Base-by-base conservation (phyloP, 2,329 filamentous ascomycete species). In the Sporothrix pallida region DNA sequence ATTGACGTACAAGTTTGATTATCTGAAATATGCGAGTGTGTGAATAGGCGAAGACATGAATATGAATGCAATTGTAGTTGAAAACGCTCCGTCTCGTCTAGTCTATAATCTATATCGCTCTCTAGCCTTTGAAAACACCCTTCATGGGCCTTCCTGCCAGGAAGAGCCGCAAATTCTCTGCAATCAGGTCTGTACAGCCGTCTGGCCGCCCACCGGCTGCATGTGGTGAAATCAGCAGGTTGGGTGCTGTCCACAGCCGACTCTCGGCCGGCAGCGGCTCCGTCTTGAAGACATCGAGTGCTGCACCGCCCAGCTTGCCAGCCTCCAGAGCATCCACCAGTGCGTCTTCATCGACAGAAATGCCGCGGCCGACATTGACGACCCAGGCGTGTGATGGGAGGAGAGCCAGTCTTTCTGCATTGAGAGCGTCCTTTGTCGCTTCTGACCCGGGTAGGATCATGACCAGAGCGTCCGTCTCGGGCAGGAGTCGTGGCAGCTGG, bases 341-440 rank as follows among this genome's bases (percentile, higher is more conserved):
- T 13, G 60, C 60, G 3, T 44, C 37, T 17, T 63, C 60, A 6
- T 62, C 58, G 15, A 62, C 58, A 17, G 58, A 62, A 17, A 62
- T 62, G 15, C 58, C 58, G 15, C 58, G 58, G 31, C 58, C 58
- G 31, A 62, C 58, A 17, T 62, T 62, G 58, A 62, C 58, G 15
- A 62, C 58, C 58, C 58, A 62, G 8, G 58, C 58, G 15, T 62
- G 58, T 1, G 58, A 20, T 1, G 58, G 58, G 15, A 62, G 31
- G 1, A 62, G 58, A 20, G 58, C 31, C 31, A 62, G 31, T 62
- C 58, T n/a, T 26, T 42, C 58, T 8, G 58, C 58, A 17, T 42
- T 44, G 26, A 62, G 58, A 1, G 58, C 58, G n/a, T 62, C 31
- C 1, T 7, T 15, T 31, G 58, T 62, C 4, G 58, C 31, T 15